Percentiles rank a stretch among this genome's conserved stretches.
Evolutionary conservation across 345 rosid genomes (phyloP).

Genomic region (Lumnitzera racemosa): DNA sequence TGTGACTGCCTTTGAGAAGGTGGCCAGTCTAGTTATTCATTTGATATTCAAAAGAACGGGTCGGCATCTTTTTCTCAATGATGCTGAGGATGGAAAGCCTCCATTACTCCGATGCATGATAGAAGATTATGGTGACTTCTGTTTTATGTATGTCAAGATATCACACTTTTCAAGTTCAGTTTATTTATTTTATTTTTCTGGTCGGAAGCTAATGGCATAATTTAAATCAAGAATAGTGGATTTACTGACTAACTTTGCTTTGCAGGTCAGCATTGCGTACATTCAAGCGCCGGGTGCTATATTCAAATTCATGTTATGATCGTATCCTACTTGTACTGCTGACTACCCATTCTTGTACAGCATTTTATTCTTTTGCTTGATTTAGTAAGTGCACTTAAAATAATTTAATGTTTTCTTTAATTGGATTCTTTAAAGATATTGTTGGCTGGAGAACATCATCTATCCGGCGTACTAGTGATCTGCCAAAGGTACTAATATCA

Average conservation of each 20-base stretch:
- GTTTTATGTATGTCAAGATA: constrained; percentile 53
- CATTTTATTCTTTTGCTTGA: too few species aligned
- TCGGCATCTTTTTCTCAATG: constrained; percentile 83
- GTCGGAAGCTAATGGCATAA: too few species aligned
- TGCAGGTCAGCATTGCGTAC: constrained; percentile 77
- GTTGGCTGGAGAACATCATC: constrained; percentile 99
- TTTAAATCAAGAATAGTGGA: constrained; percentile 5
- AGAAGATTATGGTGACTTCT: constrained; percentile 51
- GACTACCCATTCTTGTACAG: too few species aligned
- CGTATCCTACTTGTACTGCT: constrained; percentile 49
- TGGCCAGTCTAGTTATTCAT: constrained; percentile 75
- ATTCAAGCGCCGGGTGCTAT: constrained; percentile 79
- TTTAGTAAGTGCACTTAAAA: too few species aligned
- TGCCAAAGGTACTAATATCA: constrained; percentile 57
- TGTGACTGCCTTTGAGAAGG: constrained; percentile 76
- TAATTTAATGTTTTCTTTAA: background rate
- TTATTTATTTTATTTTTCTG: constrained; percentile 4
- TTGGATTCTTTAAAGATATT: constrained; percentile 37
- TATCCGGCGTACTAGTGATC: constrained; percentile 66
- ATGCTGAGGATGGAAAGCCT: constrained; percentile 74
- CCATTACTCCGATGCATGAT: constrained; percentile 76
- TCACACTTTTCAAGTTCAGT: constrained; percentile 1
- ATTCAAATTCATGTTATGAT: constrained; percentile 84
- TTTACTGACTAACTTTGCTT: constrained; percentile 5
- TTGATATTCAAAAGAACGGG: constrained; percentile 96